Conservation (phyloP, 1,284 basidiomycete genomes). For the Tausonia pullulans region DNA sequence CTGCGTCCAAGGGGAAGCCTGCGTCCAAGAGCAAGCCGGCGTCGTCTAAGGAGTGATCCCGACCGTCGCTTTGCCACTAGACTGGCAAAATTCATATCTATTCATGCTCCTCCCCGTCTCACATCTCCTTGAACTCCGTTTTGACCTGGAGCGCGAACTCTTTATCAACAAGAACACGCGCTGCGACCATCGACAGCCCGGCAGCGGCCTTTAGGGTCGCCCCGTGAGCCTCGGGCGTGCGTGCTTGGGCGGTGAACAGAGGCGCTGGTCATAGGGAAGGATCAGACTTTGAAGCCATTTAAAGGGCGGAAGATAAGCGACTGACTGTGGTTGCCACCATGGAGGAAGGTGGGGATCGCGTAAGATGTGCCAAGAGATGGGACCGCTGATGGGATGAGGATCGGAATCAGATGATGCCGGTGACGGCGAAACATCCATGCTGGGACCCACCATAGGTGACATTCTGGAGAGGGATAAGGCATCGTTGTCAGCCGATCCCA, state of each 20-base stretch:
- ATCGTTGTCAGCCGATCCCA: neutral
- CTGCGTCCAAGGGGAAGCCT: too few species aligned
- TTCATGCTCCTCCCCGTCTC: too few species aligned
- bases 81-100: too few species aligned
- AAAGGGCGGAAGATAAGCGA: too few species aligned
- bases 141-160: too few species aligned
- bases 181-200: neutral
- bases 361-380: slow-evolving; percentile 1
- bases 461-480: neutral
- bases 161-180: neutral
- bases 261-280: slow-evolving; percentile 27
- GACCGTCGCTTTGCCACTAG: too few species aligned
- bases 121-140: too few species aligned
- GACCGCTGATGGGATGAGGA: neutral
- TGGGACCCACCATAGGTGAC: neutral
- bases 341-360: slow-evolving; percentile 51
- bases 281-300: too few species aligned
- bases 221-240: slow-evolving; percentile 49
- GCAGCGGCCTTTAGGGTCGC: slow-evolving; percentile 45
- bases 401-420: neutral
- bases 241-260: slow-evolving; percentile 50
- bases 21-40: too few species aligned
- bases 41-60: too few species aligned
- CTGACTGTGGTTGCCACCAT: slow-evolving; percentile 51
- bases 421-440: neutral